These are phyloP conservation scores for Diaporthe citrichinensis DNA, from an alignment of 2,329 filamentous ascomycete species.

Conservation along the genomic window DNA sequence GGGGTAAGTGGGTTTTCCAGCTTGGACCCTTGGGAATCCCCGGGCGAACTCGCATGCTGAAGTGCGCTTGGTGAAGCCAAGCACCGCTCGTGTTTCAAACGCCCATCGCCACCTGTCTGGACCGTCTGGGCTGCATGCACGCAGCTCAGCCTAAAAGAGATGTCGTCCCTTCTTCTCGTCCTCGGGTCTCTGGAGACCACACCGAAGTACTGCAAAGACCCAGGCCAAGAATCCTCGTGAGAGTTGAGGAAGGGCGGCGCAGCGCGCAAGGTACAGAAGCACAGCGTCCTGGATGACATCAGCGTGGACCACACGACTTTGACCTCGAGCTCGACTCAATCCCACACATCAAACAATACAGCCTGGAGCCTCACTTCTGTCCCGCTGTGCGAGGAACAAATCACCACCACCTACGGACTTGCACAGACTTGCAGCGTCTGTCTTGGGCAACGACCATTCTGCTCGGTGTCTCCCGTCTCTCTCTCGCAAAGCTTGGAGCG, in stretches of 20 bases:
- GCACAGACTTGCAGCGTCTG: not conserved
- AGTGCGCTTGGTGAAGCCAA: conserved; percentile 23
- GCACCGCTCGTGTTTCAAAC: conserved; percentile 17
- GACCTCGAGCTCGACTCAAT: not conserved
- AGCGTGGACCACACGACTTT: conserved; percentile 7
- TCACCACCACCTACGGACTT: not conserved
- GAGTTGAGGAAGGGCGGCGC: conserved; percentile 28
- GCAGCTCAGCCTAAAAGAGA: not conserved
- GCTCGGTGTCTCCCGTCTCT: not conserved
- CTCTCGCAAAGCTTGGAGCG: not conserved
- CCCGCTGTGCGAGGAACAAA: conserved; percentile 15
- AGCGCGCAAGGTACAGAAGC: conserved; percentile 20
- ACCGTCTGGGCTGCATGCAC: not conserved
- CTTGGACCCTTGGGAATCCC: conserved; percentile 13
- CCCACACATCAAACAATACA: not conserved
- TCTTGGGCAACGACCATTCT: not conserved
- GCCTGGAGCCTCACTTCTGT: conserved; percentile 7
- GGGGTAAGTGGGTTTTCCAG: not conserved
- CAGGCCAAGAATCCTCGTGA: conserved; percentile 1
- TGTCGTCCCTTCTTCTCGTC: conserved; percentile 5
- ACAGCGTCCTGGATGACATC: conserved; percentile 15
- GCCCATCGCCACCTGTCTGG: conserved; percentile 28
- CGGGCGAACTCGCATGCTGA: conserved; percentile 5
- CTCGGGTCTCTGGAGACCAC: not conserved
- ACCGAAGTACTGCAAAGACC: not conserved